These are phyloP conservation scores for Auriscalpium microsporum DNA, from an alignment of 768 basidiomycete genomes.

Conservation along the genomic window DNA sequence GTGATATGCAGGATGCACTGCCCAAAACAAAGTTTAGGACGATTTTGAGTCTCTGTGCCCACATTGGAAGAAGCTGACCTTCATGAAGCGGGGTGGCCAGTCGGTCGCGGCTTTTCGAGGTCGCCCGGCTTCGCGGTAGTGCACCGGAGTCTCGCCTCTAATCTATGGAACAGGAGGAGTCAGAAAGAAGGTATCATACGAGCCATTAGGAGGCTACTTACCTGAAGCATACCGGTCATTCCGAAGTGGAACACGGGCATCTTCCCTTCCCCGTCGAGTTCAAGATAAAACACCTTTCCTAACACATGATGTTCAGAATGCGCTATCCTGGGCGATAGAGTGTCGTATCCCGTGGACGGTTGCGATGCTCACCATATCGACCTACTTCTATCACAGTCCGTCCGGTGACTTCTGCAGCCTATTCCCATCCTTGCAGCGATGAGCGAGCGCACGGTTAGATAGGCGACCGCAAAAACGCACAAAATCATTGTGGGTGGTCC, in stretches of 20 bases:
- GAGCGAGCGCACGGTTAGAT: neutral
- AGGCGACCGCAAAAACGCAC: too few species aligned
- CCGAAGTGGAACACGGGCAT: conserved; percentile 73
- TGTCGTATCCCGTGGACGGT: too few species aligned
- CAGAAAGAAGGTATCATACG: neutral
- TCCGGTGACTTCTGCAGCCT: conserved; percentile 49
- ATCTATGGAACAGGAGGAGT: conserved; percentile 26
- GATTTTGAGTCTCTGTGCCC: neutral
- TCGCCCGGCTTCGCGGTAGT: conserved; percentile 36
- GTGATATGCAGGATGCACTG: conserved; percentile 57
- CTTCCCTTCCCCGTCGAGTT: conserved; percentile 50
- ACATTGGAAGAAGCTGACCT: conserved; percentile 28
- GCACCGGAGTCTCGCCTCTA: conserved; percentile 38
- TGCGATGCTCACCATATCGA: conserved; percentile 40
- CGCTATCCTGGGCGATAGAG: neutral
- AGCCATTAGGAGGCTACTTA: conserved; percentile 13
- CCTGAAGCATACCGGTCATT: conserved; percentile 81
- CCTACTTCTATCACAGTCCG: conserved; percentile 38
- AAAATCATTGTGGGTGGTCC: conserved; percentile 48
- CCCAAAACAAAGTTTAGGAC: neutral
- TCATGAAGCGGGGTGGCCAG: conserved; percentile 65
- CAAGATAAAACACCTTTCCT: conserved; percentile 65
- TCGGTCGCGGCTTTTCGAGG: conserved; percentile 31
- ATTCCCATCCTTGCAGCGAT: conserved; percentile 5
- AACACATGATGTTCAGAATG: neutral